A percentile compares a stretch with the other conserved stretches of the same genome.
These are phyloP conservation scores for Diatrype stigma DNA, from an alignment of 2,329 filamentous ascomycete species.

Conservation along the genomic window DNA sequence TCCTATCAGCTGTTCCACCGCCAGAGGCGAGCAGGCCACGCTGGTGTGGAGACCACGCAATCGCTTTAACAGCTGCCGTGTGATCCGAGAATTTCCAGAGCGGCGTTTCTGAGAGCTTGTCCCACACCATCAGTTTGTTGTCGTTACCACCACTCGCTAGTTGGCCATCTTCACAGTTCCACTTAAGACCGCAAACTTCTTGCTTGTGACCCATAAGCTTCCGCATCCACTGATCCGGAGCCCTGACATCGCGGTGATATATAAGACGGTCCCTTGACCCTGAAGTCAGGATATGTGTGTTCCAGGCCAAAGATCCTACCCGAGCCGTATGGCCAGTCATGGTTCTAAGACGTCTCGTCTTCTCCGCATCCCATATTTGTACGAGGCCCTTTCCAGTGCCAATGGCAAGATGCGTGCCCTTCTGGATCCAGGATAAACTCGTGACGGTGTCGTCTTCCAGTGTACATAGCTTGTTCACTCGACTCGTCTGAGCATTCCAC, in stretches of 20 bases:
- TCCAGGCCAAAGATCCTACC: constrained; percentile 94
- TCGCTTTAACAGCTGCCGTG: constrained; percentile 93
- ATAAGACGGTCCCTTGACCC: constrained; percentile 91
- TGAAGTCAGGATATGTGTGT: constrained; percentile 93
- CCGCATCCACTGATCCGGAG: constrained; percentile 82
- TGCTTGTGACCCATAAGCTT: constrained; percentile 94
- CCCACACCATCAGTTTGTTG: constrained; percentile 99
- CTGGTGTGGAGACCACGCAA: constrained; percentile 96
- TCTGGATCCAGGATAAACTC: constrained; percentile 97
- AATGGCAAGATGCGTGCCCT: constrained; percentile 92
- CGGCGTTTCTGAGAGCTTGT: constrained; percentile 87
- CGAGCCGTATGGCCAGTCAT: constrained; percentile 96
- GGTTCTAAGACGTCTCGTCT: constrained; percentile 76
- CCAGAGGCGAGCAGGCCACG: constrained; percentile 91
- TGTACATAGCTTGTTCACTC: constrained; percentile 91
- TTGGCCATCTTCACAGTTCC: constrained; percentile 95
- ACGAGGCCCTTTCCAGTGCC: constrained; percentile 92
- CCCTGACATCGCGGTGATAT: constrained; percentile 91
- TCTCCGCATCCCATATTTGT: constrained; percentile 96
- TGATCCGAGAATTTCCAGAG: constrained; percentile 94
- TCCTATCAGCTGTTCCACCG: constrained; percentile 89
- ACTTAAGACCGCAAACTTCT: constrained; percentile 93
- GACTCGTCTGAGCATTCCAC: constrained; percentile 91
- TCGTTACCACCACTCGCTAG: constrained; percentile 95
- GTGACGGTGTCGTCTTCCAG: constrained; percentile 91